These are phyloP conservation scores for Sporothrix curviconia DNA, from an alignment of 2,329 filamentous ascomycete species.

Conservation along the genomic window DNA sequence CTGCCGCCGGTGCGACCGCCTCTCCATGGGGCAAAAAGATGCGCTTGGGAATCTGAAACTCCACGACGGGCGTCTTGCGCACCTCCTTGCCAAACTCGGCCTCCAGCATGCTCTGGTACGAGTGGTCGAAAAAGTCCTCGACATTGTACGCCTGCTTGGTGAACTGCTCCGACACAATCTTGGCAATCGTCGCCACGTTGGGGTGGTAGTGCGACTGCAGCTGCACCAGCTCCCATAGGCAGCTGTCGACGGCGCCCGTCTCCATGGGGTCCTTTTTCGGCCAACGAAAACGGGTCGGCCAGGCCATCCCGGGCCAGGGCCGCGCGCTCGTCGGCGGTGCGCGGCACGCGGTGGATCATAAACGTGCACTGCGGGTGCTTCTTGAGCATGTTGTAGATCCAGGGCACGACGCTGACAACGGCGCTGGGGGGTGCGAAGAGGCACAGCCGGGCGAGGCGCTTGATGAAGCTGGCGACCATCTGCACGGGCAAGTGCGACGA, in stretches of 20 bases:
- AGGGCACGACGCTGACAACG: constrained; percentile 82
- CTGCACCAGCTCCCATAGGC: constrained; percentile 89
- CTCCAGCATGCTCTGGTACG: constrained; percentile 79
- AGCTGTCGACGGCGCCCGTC: constrained; percentile 83
- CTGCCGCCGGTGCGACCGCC: constrained; percentile 26
- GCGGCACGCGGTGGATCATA: constrained; percentile 79
- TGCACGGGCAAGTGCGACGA: constrained; percentile 89
- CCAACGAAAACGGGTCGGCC: constrained; percentile 68
- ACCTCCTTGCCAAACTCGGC: constrained; percentile 76
- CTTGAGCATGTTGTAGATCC: constrained; percentile 91
- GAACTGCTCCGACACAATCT: constrained; percentile 93
- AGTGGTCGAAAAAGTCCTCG: constrained; percentile 97
- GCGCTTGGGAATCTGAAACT: constrained; percentile 87
- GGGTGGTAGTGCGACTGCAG: constrained; percentile 92
- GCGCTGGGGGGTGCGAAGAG: constrained; percentile 86
- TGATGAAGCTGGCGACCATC: constrained; percentile 92
- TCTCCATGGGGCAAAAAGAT: constrained; percentile 57
- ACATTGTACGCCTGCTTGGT: constrained; percentile 91
- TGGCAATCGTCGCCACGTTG: constrained; percentile 88
- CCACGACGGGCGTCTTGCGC: constrained; percentile 80
- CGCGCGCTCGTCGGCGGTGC: constrained; percentile 47
- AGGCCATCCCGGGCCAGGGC: constrained; percentile 52
- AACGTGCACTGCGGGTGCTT: constrained; percentile 86
- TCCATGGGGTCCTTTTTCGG: constrained; percentile 76
- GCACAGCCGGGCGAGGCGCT: constrained; percentile 76